Conservation (phyloP, 306 rosid genomes). For the Inga oerstediana region DNA sequence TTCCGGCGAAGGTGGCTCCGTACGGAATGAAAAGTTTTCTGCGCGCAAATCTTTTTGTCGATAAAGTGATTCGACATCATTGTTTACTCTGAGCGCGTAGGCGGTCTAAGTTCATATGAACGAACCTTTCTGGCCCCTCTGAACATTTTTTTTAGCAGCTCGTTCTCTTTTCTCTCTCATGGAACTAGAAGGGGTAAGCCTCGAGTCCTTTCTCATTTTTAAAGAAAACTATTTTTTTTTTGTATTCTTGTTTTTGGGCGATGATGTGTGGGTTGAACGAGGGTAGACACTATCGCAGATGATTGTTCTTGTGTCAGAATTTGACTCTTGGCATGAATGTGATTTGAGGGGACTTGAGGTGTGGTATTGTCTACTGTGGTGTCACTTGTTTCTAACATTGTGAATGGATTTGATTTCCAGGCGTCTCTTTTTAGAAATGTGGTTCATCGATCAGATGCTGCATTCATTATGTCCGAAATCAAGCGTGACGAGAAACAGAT, state of each 20-base stretch:
- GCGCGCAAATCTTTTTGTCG: neutral
- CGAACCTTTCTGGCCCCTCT: neutral
- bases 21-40: neutral
- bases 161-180: neutral
- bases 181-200: neutral
- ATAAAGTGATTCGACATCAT: neutral
- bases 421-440: neutral
- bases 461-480: conserved; percentile 35
- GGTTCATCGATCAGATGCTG: conserved; percentile 47
- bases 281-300: neutral
- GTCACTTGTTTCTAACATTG: neutral
- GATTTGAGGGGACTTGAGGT: too few relatives aligned
- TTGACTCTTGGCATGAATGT: too few relatives aligned
- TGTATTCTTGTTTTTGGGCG: neutral
- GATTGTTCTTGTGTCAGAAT: neutral
- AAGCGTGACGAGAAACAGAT: conserved; percentile 53
- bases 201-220: neutral
- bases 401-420: neutral
- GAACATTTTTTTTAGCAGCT: neutral
- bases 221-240: neutral
- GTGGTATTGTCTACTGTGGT: neutral
- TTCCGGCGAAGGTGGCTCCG: neutral
- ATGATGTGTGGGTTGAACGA: neutral
- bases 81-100: neutral
- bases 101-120: neutral